These are phyloP conservation scores for Colletotrichum simmondsii DNA, from an alignment of 2,329 filamentous ascomycete species.

Conservation along the genomic window DNA sequence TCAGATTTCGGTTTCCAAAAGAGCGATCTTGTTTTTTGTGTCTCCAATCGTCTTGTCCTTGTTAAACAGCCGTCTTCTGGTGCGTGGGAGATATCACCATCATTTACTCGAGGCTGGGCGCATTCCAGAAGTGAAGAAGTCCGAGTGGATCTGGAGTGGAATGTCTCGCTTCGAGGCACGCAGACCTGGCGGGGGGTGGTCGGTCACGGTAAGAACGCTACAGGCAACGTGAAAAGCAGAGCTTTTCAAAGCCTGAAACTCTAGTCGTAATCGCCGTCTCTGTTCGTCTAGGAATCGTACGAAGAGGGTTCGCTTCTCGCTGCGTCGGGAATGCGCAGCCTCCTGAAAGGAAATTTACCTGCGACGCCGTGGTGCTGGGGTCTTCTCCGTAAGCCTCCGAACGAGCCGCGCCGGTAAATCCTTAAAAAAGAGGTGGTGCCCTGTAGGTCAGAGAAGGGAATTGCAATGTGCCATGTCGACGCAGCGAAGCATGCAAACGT, in stretches of 20 bases:
- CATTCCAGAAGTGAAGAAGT: not conserved
- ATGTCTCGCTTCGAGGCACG: constrained; percentile 15
- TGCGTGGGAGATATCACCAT: not conserved
- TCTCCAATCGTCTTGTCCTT: not conserved
- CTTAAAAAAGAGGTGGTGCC: not conserved
- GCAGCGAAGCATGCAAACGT: not conserved
- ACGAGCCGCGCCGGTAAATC: not conserved
- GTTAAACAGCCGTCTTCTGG: not conserved
- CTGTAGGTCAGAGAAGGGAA: not conserved
- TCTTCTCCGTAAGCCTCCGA: not conserved
- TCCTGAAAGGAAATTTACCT: not conserved
- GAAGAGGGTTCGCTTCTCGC: not conserved
- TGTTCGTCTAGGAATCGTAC: not conserved
- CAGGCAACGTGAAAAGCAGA: not conserved
- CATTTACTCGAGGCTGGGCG: not conserved
- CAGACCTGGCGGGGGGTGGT: not conserved
- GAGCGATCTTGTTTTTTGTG: not conserved
- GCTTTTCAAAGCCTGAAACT: not conserved
- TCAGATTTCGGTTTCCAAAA: not conserved
- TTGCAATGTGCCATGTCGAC: not conserved
- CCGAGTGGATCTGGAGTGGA: constrained; percentile 4
- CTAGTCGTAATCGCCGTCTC: not conserved
- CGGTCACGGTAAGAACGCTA: not conserved
- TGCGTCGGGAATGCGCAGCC: not conserved
- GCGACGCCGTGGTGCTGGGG: not conserved